Conservation (phyloP, 2,329 filamentous ascomycete species). For the Exophiala viscosa region DNA sequence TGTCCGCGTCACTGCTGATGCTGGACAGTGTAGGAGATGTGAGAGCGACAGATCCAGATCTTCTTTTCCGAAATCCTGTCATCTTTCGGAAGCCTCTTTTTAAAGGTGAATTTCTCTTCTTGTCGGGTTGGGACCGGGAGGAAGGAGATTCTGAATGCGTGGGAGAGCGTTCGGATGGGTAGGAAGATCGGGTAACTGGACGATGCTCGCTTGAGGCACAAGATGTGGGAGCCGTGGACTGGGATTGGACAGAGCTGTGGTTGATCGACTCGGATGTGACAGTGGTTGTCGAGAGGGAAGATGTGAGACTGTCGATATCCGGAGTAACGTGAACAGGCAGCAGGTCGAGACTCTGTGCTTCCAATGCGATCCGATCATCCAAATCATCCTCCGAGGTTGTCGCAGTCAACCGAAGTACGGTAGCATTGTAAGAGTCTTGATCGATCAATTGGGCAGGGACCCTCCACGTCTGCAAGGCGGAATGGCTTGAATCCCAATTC, state of each 20-base stretch:
- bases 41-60: slow-evolving; percentile 16
- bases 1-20: slow-evolving; percentile 19
- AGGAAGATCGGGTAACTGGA: slow-evolving; percentile 17
- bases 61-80: slow-evolving; percentile 25
- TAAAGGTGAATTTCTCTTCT: slow-evolving; percentile 24
- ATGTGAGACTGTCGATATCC: slow-evolving; percentile 34
- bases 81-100: slow-evolving; percentile 25
- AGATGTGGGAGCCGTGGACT: slow-evolving; percentile 29
- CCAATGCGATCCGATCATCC: slow-evolving; percentile 37
- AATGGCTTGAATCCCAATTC: slow-evolving; percentile 13
- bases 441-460: slow-evolving; percentile 30
- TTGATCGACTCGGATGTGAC: slow-evolving; percentile 24
- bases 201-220: slow-evolving; percentile 26
- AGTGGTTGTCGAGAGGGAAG: slow-evolving; percentile 27
- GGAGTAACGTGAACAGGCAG: slow-evolving; percentile 37
- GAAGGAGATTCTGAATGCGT: slow-evolving; percentile 11
- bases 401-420: slow-evolving; percentile 36
- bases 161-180: slow-evolving; percentile 9
- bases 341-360: slow-evolving; percentile 38
- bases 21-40: slow-evolving; percentile 19
- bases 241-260: slow-evolving; percentile 24
- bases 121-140: slow-evolving; percentile 14
- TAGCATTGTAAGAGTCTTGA: slow-evolving; percentile 36
- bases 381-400: slow-evolving; percentile 37
- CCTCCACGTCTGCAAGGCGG: slow-evolving; percentile 14